phyloP scores from a whole-genome alignment of 1,284 basidiomycete genomes.

The Mycosarcoma mackinlayi region DNA sequence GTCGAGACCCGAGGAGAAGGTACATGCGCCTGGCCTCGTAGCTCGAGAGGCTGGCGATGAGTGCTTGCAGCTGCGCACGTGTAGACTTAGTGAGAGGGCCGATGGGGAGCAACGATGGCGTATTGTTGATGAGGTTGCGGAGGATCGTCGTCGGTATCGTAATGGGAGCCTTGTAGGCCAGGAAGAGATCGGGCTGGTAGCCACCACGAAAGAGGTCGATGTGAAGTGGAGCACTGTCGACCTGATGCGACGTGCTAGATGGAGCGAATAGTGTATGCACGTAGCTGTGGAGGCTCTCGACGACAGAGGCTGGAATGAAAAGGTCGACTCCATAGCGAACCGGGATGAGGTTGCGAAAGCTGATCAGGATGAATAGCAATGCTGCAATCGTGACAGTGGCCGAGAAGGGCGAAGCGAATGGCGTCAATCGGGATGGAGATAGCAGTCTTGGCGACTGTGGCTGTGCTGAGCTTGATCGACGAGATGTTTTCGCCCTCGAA shows the following conservation, averaged over 20 bases:
- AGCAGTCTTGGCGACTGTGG: conserved; percentile 10
- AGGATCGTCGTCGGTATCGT: conserved; percentile 42
- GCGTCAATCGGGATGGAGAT: conserved; percentile 25
- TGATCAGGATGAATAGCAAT: conserved; percentile 15
- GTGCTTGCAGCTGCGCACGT: conserved; percentile 36
- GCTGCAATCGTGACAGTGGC: conserved; percentile 14
- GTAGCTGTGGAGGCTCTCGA: conserved; percentile 14
- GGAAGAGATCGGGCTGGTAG: conserved; percentile 41
- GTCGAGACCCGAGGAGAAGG: conserved; percentile 32
- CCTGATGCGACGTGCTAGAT: not conserved
- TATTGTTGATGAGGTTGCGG: conserved; percentile 24
- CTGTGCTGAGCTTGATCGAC: conserved; percentile 2
- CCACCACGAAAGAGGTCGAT: conserved; percentile 32
- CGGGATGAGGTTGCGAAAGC: conserved; percentile 31
- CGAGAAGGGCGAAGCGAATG: conserved; percentile 34
- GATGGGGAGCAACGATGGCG: conserved; percentile 25
- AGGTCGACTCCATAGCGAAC: conserved; percentile 38
- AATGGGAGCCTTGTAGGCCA: conserved; percentile 33
- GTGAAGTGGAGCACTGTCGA: conserved; percentile 17
- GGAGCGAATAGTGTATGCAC: conserved; percentile 22
- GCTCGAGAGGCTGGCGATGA: conserved; percentile 43
- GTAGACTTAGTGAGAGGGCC: conserved; percentile 11
- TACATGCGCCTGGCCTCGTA: conserved; percentile 43
- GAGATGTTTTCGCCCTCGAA: conserved; percentile 2
- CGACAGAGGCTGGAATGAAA: conserved; percentile 21